Percentiles rank a stretch among this genome's conserved stretches.
Conservation (phyloP, 441 rosid genomes). For the Erodium moschatum region DNA sequence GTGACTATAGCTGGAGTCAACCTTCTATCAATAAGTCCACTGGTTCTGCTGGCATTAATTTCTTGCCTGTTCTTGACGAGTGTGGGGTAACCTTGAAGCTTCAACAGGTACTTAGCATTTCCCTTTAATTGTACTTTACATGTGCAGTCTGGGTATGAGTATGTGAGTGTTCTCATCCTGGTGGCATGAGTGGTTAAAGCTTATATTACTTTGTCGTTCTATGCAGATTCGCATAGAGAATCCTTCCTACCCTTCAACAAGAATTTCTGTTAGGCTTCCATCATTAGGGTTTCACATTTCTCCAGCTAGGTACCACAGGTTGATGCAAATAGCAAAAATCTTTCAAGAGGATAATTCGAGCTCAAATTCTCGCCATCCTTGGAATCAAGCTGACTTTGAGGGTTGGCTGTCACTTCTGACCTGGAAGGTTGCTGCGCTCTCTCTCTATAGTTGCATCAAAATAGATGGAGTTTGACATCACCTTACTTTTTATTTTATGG, state of each 20-base stretch:
- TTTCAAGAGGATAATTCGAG: slow-evolving; percentile 52
- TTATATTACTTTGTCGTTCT: slow-evolving; percentile 17
- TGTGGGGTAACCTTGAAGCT: slow-evolving; percentile 80
- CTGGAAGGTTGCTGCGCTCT: slow-evolving; percentile 57
- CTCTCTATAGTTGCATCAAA: not conserved
- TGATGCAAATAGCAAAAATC: slow-evolving; percentile 80
- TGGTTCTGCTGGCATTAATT: slow-evolving; percentile 31
- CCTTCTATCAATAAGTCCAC: slow-evolving; percentile 28
- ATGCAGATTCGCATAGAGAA: slow-evolving; percentile 71
- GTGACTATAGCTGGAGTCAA: slow-evolving; percentile 76
- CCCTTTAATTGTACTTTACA: slow-evolving; percentile 16
- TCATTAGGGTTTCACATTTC: slow-evolving; percentile 92
- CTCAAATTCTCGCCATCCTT: slow-evolving; percentile 47
- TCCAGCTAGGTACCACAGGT: slow-evolving; percentile 95
- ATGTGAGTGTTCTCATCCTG: not conserved
- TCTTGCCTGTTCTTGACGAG: slow-evolving; percentile 89
- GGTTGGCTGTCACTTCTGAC: slow-evolving; percentile 78
- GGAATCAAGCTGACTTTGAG: slow-evolving; percentile 93
- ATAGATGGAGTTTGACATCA: slow-evolving; percentile 18
- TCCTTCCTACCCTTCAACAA: slow-evolving; percentile 84
- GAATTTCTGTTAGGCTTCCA: slow-evolving; percentile 78
- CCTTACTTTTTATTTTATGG: slow-evolving; percentile 19
- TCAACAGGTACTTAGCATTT: slow-evolving; percentile 62
- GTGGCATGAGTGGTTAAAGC: slow-evolving; percentile 12
- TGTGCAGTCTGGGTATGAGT: slow-evolving; percentile 3